Evolutionary conservation across 2,329 filamentous ascomycete genomes (phyloP), one percentile per base, ranked within the genome.

Genomic region (Septoria linicola): DNA sequence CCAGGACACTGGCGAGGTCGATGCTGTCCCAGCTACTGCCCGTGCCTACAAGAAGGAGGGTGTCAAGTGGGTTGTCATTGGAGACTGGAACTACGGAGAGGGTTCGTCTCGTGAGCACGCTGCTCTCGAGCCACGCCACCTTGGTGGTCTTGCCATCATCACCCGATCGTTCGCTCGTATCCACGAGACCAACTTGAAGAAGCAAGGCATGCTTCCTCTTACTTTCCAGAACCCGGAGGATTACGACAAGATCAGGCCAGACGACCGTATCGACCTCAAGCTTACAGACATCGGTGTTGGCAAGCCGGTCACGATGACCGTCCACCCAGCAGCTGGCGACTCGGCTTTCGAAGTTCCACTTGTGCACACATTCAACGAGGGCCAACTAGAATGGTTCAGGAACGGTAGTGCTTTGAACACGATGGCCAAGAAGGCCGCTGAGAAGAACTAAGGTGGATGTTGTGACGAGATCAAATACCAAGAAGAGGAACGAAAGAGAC

Each of bases 161-260:
- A 91, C 87, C 70, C 87, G 89, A 70, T 89, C 83, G 60, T 99
- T 99, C 72, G 93, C 93, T 68, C 93, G 93, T 87, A 99, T 99
- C 70, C 93, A 99, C 82, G 93, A 99, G 82, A 99, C 93, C 80
- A 99, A 99, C 84, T 78, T 99, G 80, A 99, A 99, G 89, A 99
- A 99, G 87, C 93, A 99, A 84, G 93, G 93, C 77, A 96, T 99
- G 92, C 88, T 99, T 77, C 93, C 93, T 68, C 82, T 99, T 61
- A 97, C 91, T 66, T 99, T 99, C 78, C 76, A 83, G 52, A 85
- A 97, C 71, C 92, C 92, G 51, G 92, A 87, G 71, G 93, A 99
- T 75, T 99, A 99, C 75, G 93, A 99, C 74, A 95, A 89, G 83
- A 91, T 99, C 74, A 83, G 87, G 71, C 88, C 90, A 62, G 85